phyloP scores from a whole-genome alignment of 1,284 basidiomycete genomes.

The Ustilago crameri region DNA sequence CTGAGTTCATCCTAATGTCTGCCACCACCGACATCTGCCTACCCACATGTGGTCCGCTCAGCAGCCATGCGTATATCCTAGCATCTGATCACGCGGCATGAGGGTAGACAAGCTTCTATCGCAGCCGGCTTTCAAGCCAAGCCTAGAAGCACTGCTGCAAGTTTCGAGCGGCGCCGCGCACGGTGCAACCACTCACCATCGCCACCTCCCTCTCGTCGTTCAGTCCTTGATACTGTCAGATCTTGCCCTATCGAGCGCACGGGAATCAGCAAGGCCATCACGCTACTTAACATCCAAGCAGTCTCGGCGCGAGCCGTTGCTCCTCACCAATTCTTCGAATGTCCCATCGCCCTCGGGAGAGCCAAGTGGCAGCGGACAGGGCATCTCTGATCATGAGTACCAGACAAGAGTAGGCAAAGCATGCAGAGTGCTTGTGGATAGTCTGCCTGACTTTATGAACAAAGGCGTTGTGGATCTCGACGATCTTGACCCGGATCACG shows the following conservation, averaged over 20 bases:
- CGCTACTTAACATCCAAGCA: too few species aligned
- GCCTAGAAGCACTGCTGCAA: conserved; percentile 1
- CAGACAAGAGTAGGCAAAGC: conserved; percentile 50
- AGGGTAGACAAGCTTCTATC: conserved; percentile 15
- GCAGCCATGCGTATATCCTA: conserved; percentile 10
- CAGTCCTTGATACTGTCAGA: background rate
- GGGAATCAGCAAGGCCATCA: background rate
- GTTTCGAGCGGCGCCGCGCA: background rate
- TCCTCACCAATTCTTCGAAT: conserved; percentile 6
- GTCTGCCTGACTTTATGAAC: conserved; percentile 49
- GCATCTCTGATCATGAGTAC: conserved; percentile 53
- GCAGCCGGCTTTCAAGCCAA: conserved; percentile 9
- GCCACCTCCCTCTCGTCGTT: background rate
- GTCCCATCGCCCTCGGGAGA: background rate
- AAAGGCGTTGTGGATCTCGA: conserved; percentile 47
- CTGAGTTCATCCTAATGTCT: too few species aligned
- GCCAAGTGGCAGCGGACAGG: background rate
- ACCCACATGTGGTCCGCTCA: background rate
- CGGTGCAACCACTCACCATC: background rate
- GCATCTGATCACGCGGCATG: conserved; percentile 15
- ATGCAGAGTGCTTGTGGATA: conserved; percentile 43
- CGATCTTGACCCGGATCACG: conserved; percentile 24
- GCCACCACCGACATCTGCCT: conserved; percentile 5
- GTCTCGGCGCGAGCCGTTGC: too few species aligned
- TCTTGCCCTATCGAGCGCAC: background rate